phyloP scores from a whole-genome alignment of 1,284 basidiomycete genomes.

The Ceratobasidium sp. region DNA sequence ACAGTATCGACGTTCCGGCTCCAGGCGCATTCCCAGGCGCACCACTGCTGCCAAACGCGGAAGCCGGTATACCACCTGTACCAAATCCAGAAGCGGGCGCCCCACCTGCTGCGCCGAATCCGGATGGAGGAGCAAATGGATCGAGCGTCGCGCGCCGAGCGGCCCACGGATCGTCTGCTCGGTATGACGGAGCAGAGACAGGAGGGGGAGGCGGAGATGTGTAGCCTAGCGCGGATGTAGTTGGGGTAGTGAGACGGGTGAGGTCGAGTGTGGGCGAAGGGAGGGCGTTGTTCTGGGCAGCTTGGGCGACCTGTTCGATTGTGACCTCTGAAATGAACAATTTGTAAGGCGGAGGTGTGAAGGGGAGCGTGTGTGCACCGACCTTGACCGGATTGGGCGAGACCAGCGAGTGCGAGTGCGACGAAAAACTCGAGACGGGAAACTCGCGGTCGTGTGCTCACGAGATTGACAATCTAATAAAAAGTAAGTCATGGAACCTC shows the following conservation, averaged over 20 bases:
- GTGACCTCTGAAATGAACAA: conserved; percentile 69
- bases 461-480: conserved; percentile 83
- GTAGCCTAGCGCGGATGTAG: conserved; percentile 58
- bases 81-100: conserved; percentile 29
- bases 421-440: conserved; percentile 90
- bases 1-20: conserved; percentile 70
- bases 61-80: conserved; percentile 12
- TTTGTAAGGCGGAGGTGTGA: background rate
- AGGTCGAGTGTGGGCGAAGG: conserved; percentile 78
- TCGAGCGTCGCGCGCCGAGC: conserved; percentile 52
- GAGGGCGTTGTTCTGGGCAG: conserved; percentile 77
- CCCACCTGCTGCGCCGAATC: background rate
- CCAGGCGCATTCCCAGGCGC: conserved; percentile 43
- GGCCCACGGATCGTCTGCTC: conserved; percentile 80
- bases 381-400: conserved; percentile 88
- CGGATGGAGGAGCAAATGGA: conserved; percentile 22
- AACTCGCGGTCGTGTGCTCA: conserved; percentile 80
- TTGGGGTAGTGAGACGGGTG: conserved; percentile 63
- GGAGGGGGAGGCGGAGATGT: conserved; percentile 59
- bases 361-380: conserved; percentile 48
- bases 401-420: conserved; percentile 84
- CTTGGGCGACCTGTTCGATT: conserved; percentile 82
- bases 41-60: conserved; percentile 49
- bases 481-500: conserved; percentile 6
- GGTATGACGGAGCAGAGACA: conserved; percentile 58